A percentile compares a stretch with the other conserved stretches of the same genome.
Conservation (phyloP, 208 protist genomes). For the Trichomonas gallinae region DNA sequence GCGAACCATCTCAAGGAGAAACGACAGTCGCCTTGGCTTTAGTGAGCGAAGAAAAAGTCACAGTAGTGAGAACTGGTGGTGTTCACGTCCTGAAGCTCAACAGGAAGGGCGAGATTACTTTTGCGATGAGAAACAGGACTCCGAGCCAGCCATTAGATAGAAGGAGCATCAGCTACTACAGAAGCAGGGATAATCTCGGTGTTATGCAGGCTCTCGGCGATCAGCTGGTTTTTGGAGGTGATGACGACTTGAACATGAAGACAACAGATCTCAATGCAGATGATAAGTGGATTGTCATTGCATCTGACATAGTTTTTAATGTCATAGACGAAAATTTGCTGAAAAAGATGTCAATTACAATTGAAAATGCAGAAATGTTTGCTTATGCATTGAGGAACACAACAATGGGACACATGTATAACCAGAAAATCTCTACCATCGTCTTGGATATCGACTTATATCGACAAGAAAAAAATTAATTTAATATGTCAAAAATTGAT, state of each 20-base stretch:
- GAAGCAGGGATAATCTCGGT: neutral
- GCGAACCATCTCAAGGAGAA: neutral
- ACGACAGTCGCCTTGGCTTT: neutral
- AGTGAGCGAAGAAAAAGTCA: neutral
- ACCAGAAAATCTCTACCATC: neutral
- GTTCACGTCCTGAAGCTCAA: neutral
- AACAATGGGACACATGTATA: neutral
- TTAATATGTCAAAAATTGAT: too few species aligned
- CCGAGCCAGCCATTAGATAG: neutral
- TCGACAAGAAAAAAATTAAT: neutral
- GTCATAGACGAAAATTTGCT: neutral
- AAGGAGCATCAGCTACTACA: neutral
- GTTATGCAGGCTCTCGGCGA: neutral
- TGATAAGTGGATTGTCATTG: neutral
- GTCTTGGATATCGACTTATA: neutral
- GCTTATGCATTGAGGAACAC: neutral
- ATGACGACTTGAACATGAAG: neutral
- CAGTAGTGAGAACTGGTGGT: neutral
- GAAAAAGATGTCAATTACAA: neutral
- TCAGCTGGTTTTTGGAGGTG: neutral
- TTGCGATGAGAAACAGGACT: neutral
- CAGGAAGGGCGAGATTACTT: neutral
- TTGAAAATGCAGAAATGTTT: neutral
- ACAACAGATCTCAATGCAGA: neutral
- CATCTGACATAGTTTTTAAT: neutral